These are phyloP conservation scores for Tephrocybe sp. DNA, from an alignment of 768 basidiomycete genomes.

Conservation along the genomic window DNA sequence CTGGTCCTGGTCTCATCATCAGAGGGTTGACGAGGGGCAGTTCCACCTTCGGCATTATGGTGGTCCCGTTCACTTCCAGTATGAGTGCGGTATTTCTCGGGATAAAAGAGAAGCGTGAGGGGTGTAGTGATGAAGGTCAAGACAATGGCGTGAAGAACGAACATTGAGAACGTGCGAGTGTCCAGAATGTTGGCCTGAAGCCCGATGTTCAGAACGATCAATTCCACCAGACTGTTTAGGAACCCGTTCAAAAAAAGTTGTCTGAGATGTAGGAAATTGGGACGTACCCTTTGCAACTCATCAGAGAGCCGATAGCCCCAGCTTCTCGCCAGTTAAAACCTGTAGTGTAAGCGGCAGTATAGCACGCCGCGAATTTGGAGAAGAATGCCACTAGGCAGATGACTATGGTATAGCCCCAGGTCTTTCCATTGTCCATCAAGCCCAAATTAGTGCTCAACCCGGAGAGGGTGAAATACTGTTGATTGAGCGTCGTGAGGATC, in stretches of 20 bases:
- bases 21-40: slow-evolving; percentile 15
- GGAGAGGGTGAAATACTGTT: slow-evolving; percentile 76
- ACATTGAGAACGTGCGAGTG: slow-evolving; percentile 81
- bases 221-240: slow-evolving; percentile 69
- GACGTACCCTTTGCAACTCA: slow-evolving; percentile 86
- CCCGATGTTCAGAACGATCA: slow-evolving; percentile 92
- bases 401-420: slow-evolving; percentile 81
- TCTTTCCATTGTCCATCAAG: slow-evolving; percentile 67
- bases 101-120: slow-evolving; percentile 77
- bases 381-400: slow-evolving; percentile 75
- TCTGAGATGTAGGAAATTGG: neutral
- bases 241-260: neutral
- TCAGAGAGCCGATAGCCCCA: slow-evolving; percentile 81
- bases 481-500: slow-evolving; percentile 13
- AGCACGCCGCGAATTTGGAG: slow-evolving; percentile 79
- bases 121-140: slow-evolving; percentile 87
- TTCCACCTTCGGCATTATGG: slow-evolving; percentile 22
- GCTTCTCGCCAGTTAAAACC: slow-evolving; percentile 79
- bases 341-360: slow-evolving; percentile 49
- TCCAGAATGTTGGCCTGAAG: slow-evolving; percentile 64
- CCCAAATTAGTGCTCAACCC: slow-evolving; percentile 83
- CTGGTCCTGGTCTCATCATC: slow-evolving; percentile 50
- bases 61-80: slow-evolving; percentile 20
- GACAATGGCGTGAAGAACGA: slow-evolving; percentile 76
- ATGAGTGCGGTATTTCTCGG: slow-evolving; percentile 52